Base-by-base conservation (phyloP, 2,329 filamentous ascomycete species). In the Metarhizium rileyi region DNA sequence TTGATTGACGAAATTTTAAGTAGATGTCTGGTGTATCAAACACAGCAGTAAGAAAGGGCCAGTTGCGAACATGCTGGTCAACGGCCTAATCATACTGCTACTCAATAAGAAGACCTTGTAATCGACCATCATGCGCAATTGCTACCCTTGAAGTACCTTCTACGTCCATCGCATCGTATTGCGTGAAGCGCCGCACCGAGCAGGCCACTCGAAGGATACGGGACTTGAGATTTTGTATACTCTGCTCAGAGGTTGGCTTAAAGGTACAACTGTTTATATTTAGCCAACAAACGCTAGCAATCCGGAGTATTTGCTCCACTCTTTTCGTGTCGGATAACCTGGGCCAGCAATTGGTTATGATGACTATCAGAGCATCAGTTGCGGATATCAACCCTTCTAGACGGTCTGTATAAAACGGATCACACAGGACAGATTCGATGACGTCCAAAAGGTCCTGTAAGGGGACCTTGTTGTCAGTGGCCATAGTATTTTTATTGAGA, bases 311-410 rank as follows among this genome's bases (percentile, higher is more conserved):
- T 52, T 86, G 80, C 4, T 76, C 78, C 26, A 78, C 70, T 69
- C 87, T 83, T 27, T 69, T 67, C 46, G 70, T 61, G 4, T 61
- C 57, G 9, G 60, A 66, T 5, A 94, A 69, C 4, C 88, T 74
- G 10, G 86, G 84, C 82, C 88, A 90, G 51, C 79, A 80, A 52
- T 76, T 82, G 12, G 74, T 56, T 10, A 94, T 67, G 14, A 84
- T 67, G 1, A 70, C 67, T 47, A 80, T 74, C 22, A 88, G 58
- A 1, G 80, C 73, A 18, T 70, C 62, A 3, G 75, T 63, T 1
- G 80, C 75, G 0, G 76, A 70, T 1, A 73, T 48, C 1, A 89
- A 66, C 1, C 83, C 68, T 0, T 72, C 66, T 1, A 76, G 70
- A 53, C 78, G 71, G 1, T 75, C 71, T 9, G 76, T 68, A 1